Percentiles rank a stretch among this genome's conserved stretches.
These are phyloP conservation scores for Fusarium sp. DNA, from an alignment of 2,329 filamentous ascomycete genomes.

Conservation along the genomic window DNA sequence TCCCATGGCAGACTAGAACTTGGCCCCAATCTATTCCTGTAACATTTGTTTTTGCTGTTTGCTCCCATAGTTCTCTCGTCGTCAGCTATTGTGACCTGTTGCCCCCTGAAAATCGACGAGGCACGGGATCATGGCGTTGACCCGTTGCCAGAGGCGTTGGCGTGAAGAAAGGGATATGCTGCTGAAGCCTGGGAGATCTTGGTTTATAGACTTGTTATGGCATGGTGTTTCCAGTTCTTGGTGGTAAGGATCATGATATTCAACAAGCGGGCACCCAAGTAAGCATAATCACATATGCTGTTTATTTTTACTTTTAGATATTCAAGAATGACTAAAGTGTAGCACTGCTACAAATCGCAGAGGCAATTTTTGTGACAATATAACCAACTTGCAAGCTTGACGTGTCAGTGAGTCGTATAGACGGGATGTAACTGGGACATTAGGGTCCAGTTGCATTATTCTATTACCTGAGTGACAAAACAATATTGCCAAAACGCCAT, in stretches of 20 bases:
- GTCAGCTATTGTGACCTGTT: slow-evolving; percentile 16
- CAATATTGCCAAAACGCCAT: slow-evolving; percentile 31
- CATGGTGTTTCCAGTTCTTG: slow-evolving; percentile 31
- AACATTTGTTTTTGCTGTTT: slow-evolving; percentile 28
- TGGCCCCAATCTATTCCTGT: neutral
- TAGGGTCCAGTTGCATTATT: slow-evolving; percentile 5
- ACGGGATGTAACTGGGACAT: neutral
- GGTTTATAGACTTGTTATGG: slow-evolving; percentile 40
- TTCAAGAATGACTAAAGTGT: neutral
- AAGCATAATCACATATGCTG: slow-evolving; percentile 2
- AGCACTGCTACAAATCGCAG: neutral
- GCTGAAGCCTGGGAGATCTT: slow-evolving; percentile 22
- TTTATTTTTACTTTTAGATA: neutral
- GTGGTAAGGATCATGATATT: slow-evolving; percentile 35
- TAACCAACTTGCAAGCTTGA: neutral
- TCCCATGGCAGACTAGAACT: neutral
- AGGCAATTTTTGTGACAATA: neutral
- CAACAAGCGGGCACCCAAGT: slow-evolving; percentile 26
- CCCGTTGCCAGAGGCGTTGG: slow-evolving; percentile 31
- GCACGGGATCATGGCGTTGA: slow-evolving; percentile 32
- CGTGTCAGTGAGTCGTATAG: neutral
- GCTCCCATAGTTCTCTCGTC: slow-evolving; percentile 5
- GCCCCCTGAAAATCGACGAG: slow-evolving; percentile 21
- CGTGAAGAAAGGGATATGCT: slow-evolving; percentile 29
- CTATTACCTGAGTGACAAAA: slow-evolving; percentile 3